Evolutionary conservation across 495 filamentous ascomycete species (phyloP), one percentile per base, ranked within the genome.

Genomic region (Hyaloscypha variabilis): DNA sequence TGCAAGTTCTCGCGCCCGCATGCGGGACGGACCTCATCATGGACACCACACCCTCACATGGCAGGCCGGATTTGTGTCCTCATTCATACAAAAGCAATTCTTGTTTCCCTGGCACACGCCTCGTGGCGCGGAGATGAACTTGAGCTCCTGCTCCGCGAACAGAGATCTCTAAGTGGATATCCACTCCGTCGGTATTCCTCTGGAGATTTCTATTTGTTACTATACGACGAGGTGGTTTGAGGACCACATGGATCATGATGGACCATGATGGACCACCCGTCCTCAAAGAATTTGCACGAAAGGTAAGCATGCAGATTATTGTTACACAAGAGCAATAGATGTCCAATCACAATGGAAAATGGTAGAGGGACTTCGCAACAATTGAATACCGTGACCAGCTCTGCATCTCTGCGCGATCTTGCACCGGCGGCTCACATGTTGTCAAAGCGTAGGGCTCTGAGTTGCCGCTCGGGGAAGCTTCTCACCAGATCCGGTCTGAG

Each of bases 401-500:
- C 49, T 4, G 23, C 49, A 36, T 5, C 31, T 36, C 31, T 36
- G 31, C 31, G 31, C 13, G 8, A 46, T 46, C 39, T 46, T 46
- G 17, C 39, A 14, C 6, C 0, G 17, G 31, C 31, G 8, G 13
- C 21, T 29, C 54, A 29, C 19, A n/a, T 58, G 23, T 30, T 8
- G 54, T 58, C 54, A 58, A 58, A 58, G 54, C 54, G 54, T 58
- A 59, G 51, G 42, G 53, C 63, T 59, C 25, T 57, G 23, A 46
- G 52, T 17, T 54, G 21, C 62, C n/a, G 25, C n/a, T 11, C 57
- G 64, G 65, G 65, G 59, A 54, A 58, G 29, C 5, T 14, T 13
- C 8, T 49, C 4, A 24, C 14, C 29, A 31, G 55, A 63, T 63
- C 65, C 65, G 65, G 65, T 63, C 59, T 60, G 54, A 58, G 59